These are phyloP conservation scores for Xylariaceae sp. DNA, from an alignment of 2,329 filamentous ascomycete species.

Conservation along the genomic window DNA sequence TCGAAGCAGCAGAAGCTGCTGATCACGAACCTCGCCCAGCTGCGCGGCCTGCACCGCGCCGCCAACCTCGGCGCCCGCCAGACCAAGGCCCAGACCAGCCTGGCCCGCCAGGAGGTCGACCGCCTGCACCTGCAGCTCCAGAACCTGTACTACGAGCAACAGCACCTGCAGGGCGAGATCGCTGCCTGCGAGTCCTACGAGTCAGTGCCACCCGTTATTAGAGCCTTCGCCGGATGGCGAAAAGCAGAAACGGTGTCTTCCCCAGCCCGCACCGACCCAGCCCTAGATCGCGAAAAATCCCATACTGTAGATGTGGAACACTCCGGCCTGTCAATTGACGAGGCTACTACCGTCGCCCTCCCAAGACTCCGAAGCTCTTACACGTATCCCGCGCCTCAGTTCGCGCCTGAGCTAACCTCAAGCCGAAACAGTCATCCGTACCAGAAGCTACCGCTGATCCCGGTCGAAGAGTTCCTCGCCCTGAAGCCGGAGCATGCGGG, in stretches of 20 bases:
- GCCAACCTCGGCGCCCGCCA: constrained; percentile 74
- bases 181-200: constrained; percentile 84
- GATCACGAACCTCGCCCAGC: constrained; percentile 67
- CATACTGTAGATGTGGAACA: neutral
- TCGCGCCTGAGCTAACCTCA: constrained; percentile 16
- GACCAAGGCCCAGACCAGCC: constrained; percentile 79
- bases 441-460: constrained; percentile 74
- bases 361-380: constrained; percentile 5
- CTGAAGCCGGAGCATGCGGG: constrained; percentile 68
- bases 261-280: neutral
- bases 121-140: constrained; percentile 85
- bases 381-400: constrained; percentile 3
- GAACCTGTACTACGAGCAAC: constrained; percentile 94
- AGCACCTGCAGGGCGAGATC: constrained; percentile 85
- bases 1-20: constrained; percentile 75
- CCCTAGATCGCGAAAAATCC: neutral
- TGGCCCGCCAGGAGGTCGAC: constrained; percentile 86
- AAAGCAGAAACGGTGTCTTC: neutral
- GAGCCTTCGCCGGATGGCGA: neutral
- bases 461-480: constrained; percentile 71
- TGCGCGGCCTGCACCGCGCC: constrained; percentile 75
- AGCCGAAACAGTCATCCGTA: constrained; percentile 65
- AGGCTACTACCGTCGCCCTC: no score
- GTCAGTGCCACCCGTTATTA: constrained; percentile 42
- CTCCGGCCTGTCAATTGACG: no score